Percentiles rank a stretch among this genome's conserved stretches.
phyloP scores from a whole-genome alignment of 2,329 filamentous ascomycete genomes.

The Verticillium longisporum region DNA sequence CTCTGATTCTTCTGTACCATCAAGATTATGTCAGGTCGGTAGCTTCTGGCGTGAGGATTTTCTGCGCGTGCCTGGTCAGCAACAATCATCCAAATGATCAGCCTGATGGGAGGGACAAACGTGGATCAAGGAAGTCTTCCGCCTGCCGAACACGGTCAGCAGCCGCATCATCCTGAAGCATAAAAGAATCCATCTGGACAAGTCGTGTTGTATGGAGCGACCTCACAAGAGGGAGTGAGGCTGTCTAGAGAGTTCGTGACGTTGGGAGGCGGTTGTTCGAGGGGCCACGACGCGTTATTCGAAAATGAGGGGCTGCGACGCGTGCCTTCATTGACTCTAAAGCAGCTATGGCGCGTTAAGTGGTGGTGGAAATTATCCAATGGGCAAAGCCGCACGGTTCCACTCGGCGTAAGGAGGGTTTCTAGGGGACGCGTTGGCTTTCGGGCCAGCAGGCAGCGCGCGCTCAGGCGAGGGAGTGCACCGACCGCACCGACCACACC shows the following conservation, averaged over 20 bases:
- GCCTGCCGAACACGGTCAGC: constrained; percentile 78
- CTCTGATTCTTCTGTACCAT: constrained; percentile 65
- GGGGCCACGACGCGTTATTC: neutral
- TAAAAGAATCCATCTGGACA: constrained; percentile 58
- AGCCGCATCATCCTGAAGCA: constrained; percentile 78
- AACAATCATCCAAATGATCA: constrained; percentile 13
- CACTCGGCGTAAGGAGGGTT: too few relatives aligned
- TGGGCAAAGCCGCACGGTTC: neutral
- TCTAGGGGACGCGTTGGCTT: too few relatives aligned
- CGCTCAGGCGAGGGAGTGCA: too few relatives aligned
- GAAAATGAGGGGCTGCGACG: constrained; percentile 6
- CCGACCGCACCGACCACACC: too few relatives aligned
- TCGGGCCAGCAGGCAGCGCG: too few relatives aligned
- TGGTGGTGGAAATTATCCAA: constrained; percentile 8
- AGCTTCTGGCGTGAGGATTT: constrained; percentile 59
- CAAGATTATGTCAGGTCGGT: constrained; percentile 79
- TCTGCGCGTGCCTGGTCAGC: constrained; percentile 9
- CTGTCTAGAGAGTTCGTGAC: neutral
- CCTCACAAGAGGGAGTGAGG: too few relatives aligned
- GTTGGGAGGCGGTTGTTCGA: neutral
- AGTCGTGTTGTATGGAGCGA: neutral
- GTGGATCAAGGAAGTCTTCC: constrained; percentile 90
- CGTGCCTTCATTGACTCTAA: neutral
- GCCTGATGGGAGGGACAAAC: constrained; percentile 43
- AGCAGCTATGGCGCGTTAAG: constrained; percentile 13